Evolutionary conservation across 768 basidiomycete genomes (phyloP).

Genomic region (Russula ochroleuca): DNA sequence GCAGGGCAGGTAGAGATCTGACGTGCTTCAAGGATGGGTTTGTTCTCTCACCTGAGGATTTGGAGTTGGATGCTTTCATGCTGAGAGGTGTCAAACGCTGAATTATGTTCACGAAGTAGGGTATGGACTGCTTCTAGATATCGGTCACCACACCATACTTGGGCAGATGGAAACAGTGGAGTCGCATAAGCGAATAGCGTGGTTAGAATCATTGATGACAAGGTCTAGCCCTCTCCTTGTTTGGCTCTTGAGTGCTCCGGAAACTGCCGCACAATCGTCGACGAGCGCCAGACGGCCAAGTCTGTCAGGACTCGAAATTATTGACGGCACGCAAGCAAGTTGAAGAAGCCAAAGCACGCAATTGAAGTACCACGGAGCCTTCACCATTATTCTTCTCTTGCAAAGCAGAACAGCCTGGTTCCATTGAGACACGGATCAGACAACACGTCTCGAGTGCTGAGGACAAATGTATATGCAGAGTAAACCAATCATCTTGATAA

Average conservation of each 20-base stretch:
- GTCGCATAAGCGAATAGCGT: conserved; percentile 1
- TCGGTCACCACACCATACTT: background rate
- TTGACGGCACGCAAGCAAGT: too few species aligned
- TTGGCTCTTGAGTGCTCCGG: background rate
- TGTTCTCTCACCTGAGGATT: background rate
- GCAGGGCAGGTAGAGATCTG: background rate
- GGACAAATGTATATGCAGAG: too few species aligned
- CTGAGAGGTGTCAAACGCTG: background rate
- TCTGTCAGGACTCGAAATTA: too few species aligned
- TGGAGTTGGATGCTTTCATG: background rate
- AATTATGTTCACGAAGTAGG: background rate
- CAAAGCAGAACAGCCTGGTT: too few species aligned
- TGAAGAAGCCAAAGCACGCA: too few species aligned
- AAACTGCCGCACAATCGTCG: too few species aligned
- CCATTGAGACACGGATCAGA: too few species aligned
- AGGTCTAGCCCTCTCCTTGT: background rate
- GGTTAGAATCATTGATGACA: background rate
- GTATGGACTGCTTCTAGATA: background rate
- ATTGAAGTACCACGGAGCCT: too few species aligned
- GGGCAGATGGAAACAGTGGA: background rate
- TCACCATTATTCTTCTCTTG: too few species aligned
- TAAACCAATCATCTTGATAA: too few species aligned
- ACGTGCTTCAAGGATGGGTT: background rate
- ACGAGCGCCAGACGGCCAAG: too few species aligned
- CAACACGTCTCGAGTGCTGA: too few species aligned